Base-by-base conservation (phyloP, 805 yeast species). In the Isabelozyma heimii region DNA sequence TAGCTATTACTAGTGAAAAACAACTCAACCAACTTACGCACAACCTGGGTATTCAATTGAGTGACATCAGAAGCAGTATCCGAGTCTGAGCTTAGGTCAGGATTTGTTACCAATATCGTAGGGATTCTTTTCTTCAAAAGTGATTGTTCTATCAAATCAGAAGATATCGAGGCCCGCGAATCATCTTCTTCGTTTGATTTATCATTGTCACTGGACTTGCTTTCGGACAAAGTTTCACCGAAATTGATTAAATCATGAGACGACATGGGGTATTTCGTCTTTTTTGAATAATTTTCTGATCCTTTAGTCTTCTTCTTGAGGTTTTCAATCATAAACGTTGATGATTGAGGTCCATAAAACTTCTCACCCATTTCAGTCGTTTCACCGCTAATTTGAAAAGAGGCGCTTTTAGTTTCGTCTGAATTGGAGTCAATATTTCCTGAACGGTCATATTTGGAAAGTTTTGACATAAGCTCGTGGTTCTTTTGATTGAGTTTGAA, bases 341-440 rank as follows among this genome's bases (percentile, higher is more conserved):
- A 69, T n/a, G 80, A 75, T 50, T 72, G 77, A 1, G 83, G 82
- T 0, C 82, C 82, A 55, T 76, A 79, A 52, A 73, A 79, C 48
- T 75, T 76, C 28, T 67, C 70, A 33, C 75, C 76, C 14, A 55
- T 46, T 52, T 72, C 76, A 24, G 71, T 60, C 17, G 73, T 68
- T 52, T 70, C 75, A 3, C 75, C 75, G 7, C 62, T 48, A 10
- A 70, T 65, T 3, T 45, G 42, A 30, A 66, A 52, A 12, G 37
- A 37, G 14, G 33, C 5, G 8, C 8, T 30, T 30, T 9, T 30
- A 17, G 5, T 39, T 30, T 37, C 20, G 40, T 13, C 35, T 9
- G 28, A 24, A 24, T 17, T 37, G 4, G 45, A 24, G 2, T 46
- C 44, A 8, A 17, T 26, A 14, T 42, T 43, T 13, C 9, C 16